Base-by-base conservation (phyloP, 192 early-diverging fungal species). In the Podila horticola region DNA sequence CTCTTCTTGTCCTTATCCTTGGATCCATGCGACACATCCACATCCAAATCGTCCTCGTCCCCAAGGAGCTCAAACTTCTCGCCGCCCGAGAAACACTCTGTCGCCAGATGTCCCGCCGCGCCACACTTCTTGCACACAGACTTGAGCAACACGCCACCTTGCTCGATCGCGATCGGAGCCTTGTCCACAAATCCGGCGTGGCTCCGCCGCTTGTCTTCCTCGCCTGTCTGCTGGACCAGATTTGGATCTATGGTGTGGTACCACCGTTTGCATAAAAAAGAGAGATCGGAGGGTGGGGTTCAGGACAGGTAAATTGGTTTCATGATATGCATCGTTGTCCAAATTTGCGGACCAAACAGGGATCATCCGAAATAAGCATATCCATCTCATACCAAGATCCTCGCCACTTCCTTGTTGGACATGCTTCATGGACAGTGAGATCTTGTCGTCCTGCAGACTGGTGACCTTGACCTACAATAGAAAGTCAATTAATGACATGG, bases 1-100 rank as follows among this genome's bases (percentile, higher is more conserved):
- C 74, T 74, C 36, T 85, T 79, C 34, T 88, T 86, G 28, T 85
- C 82, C 63, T 91, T 87, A 20, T 88, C 82, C 17, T 72, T 75
- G 26, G 70, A 67, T 15, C 69, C 73, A 28, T 52, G 34, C 2
- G 41, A 20, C n/a, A 26, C 48, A 51, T 28, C 26, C 3, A 19
- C 15, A 17, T n/a, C n/a, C 45, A 36, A 41, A 8, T 73, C 71
- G 29, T 73, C 71, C 22, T 77, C 72, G 9, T 84, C 83, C 13
- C 49, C 67, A 29, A 85, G 50, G 36, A 85, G 41, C 13, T 82
- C 84, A 59, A 82, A 85, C 55, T 77, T 81, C 49, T 65, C 70
- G 19, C 74, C 79, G 2, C 60, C 62, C 13, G 77, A 81, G 52
- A 70, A 77, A 65, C 71, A 72, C 19, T 73, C 71, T 24, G 66